Percentiles rank a stretch among this genome's conserved stretches.
Conservation (phyloP, 257 asterid genomes). For the Rhazya stricta region DNA sequence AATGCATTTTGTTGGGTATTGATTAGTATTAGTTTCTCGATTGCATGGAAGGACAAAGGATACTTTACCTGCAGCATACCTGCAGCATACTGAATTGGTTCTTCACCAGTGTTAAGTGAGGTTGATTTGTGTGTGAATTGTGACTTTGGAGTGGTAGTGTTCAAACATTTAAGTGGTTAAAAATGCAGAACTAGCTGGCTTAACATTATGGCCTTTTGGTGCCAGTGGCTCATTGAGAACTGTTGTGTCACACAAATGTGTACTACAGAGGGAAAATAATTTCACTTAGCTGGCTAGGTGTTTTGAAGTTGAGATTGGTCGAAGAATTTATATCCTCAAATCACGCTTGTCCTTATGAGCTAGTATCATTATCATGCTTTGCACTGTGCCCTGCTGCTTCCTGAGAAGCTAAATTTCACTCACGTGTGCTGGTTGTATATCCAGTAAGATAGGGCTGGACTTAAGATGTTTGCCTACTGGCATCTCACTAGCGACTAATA, state of each 20-base stretch:
- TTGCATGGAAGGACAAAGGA: not conserved
- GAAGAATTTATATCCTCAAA: not conserved
- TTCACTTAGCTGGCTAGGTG: not conserved
- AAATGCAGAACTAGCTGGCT: not conserved
- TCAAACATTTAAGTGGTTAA: not conserved
- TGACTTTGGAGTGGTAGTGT: not conserved
- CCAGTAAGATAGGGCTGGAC: not conserved
- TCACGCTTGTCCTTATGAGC: not conserved
- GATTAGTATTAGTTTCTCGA: not conserved
- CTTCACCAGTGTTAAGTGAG: not conserved
- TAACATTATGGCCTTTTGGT: not conserved
- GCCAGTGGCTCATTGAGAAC: not conserved
- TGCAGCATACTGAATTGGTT: not conserved
- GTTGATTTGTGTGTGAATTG: not conserved
- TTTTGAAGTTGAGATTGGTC: no score
- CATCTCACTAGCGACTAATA: not conserved
- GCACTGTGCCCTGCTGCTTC: constrained; percentile 3
- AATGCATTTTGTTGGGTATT: not conserved
- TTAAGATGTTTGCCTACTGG: not conserved
- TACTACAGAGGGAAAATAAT: not conserved
- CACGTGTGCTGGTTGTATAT: not conserved
- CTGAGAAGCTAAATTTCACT: not conserved
- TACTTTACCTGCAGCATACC: no score
- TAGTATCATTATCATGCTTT: not conserved
- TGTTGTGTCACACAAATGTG: not conserved